Conservation (phyloP, 2,329 filamentous ascomycete genomes). For the Ambrosiella cleistominuta region DNA sequence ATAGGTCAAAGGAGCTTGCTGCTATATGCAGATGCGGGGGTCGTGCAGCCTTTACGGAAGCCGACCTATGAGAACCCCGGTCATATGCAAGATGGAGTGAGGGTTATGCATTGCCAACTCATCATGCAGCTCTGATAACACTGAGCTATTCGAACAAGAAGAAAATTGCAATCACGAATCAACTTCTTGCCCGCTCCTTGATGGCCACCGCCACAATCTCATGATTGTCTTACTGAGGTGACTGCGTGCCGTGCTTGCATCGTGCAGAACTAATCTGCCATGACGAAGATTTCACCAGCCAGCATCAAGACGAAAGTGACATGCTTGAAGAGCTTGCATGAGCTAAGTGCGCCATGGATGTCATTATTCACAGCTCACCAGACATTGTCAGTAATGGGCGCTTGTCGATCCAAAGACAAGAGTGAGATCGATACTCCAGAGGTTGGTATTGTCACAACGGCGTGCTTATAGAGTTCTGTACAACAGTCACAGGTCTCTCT, state of each 20-base stretch:
- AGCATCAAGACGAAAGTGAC: background rate
- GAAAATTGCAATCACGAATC: constrained; percentile 3
- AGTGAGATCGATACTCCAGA: background rate
- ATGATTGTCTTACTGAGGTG: background rate
- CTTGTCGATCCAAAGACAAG: background rate
- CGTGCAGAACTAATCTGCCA: background rate
- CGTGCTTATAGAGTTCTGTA: too few relatives aligned
- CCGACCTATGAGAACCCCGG: constrained; percentile 12
- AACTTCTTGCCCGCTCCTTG: constrained; percentile 6
- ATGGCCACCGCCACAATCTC: background rate
- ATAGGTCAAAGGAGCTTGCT: constrained; percentile 8
- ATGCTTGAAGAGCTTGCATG: background rate
- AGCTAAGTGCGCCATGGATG: background rate
- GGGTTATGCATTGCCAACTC: constrained; percentile 13
- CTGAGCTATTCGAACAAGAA: background rate
- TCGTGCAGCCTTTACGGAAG: constrained; percentile 3
- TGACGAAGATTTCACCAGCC: background rate
- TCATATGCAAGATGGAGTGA: constrained; percentile 11
- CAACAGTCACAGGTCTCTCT: background rate
- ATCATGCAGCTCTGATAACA: constrained; percentile 12
- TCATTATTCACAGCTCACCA: background rate
- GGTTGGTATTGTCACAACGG: background rate
- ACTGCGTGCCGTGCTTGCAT: constrained; percentile 2
- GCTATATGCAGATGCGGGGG: constrained; percentile 8
- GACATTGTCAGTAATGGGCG: background rate